Evolutionary conservation across 805 yeast species (phyloP).

Genomic region (Sungouiella thailandica): DNA sequence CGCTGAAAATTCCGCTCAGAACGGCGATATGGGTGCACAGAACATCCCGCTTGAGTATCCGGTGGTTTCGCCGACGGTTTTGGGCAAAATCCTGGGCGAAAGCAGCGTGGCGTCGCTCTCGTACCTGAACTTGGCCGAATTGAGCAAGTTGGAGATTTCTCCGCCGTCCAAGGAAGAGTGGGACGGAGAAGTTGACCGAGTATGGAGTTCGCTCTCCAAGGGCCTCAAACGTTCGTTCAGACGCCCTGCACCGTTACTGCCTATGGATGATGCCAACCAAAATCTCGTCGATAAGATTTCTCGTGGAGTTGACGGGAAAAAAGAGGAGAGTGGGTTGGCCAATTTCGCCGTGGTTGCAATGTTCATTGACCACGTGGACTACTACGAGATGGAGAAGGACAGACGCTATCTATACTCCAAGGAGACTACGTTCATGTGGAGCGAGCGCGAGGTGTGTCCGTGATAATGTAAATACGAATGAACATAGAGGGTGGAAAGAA

Average conservation of each 20-base stretch:
- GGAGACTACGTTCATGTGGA: slow-evolving; percentile 59
- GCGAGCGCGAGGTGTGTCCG: slow-evolving; percentile 76
- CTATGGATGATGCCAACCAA: slow-evolving; percentile 48
- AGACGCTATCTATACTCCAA: slow-evolving; percentile 51
- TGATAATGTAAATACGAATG: slow-evolving; percentile 15
- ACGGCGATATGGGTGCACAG: slow-evolving; percentile 9
- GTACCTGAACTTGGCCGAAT: slow-evolving; percentile 24
- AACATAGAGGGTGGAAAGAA: background rate
- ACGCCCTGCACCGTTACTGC: slow-evolving; percentile 68
- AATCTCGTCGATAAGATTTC: slow-evolving; percentile 63
- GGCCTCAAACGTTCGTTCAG: slow-evolving; percentile 60
- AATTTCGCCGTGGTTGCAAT: slow-evolving; percentile 67
- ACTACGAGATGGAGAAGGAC: slow-evolving; percentile 54
- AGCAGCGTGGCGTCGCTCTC: slow-evolving; percentile 20
- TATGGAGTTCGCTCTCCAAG: slow-evolving; percentile 60
- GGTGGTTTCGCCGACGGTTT: slow-evolving; percentile 25
- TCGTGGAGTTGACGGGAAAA: slow-evolving; percentile 80
- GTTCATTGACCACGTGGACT: slow-evolving; percentile 68
- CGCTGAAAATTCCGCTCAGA: background rate
- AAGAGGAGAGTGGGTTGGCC: slow-evolving; percentile 55
- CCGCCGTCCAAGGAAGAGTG: slow-evolving; percentile 63
- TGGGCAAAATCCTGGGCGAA: slow-evolving; percentile 15
- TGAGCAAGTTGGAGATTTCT: slow-evolving; percentile 18
- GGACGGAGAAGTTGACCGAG: slow-evolving; percentile 55
- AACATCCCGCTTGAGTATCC: slow-evolving; percentile 20